A percentile compares a stretch with the other conserved stretches of the same genome.
phyloP scores from a whole-genome alignment of 2,329 filamentous ascomycete species.

The Pezicula radicicola region DNA sequence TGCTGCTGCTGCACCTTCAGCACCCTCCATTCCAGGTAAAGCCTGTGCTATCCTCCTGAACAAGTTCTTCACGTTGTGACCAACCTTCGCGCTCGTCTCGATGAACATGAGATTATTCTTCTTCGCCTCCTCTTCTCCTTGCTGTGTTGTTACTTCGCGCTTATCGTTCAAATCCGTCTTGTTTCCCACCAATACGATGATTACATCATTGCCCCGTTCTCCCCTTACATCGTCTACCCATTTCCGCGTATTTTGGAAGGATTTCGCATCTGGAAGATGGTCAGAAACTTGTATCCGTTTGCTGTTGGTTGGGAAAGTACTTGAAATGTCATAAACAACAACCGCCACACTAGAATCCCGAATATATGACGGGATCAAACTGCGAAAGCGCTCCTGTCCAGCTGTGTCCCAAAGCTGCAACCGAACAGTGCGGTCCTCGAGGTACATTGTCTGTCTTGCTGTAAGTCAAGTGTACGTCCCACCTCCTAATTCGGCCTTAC shows the following conservation, averaged over 20 bases:
- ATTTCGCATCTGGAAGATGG: constrained; percentile 69
- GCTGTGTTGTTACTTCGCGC: constrained; percentile 91
- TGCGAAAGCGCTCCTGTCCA: constrained; percentile 95
- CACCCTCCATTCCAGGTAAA: constrained; percentile 93
- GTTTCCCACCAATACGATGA: constrained; percentile 97
- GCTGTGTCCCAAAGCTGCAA: constrained; percentile 98
- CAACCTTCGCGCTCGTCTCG: constrained; percentile 95
- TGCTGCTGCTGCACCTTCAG: constrained; percentile 71
- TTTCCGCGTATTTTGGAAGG: constrained; percentile 97
- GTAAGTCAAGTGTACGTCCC: constrained; percentile 12
- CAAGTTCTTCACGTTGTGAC: constrained; percentile 95
- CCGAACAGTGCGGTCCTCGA: constrained; percentile 96
- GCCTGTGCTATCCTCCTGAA: constrained; percentile 99
- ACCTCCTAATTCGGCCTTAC: constrained; percentile 40
- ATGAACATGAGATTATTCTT: constrained; percentile 99
- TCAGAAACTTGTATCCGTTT: constrained; percentile 13
- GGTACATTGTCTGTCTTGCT: constrained; percentile 83
- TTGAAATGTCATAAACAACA: constrained; percentile 98
- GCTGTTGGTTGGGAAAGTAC: constrained; percentile 37
- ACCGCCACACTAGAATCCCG: constrained; percentile 97
- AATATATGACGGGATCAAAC: constrained; percentile 96
- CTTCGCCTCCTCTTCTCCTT: constrained; percentile 97
- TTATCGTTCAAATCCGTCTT: constrained; percentile 99
- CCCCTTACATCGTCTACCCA: constrained; percentile 99
- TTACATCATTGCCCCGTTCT: constrained; percentile 96